Percentiles rank a stretch among this genome's conserved stretches.
Evolutionary conservation across 2,329 filamentous ascomycete species (phyloP).

Genomic region (Neonectria faginata): DNA sequence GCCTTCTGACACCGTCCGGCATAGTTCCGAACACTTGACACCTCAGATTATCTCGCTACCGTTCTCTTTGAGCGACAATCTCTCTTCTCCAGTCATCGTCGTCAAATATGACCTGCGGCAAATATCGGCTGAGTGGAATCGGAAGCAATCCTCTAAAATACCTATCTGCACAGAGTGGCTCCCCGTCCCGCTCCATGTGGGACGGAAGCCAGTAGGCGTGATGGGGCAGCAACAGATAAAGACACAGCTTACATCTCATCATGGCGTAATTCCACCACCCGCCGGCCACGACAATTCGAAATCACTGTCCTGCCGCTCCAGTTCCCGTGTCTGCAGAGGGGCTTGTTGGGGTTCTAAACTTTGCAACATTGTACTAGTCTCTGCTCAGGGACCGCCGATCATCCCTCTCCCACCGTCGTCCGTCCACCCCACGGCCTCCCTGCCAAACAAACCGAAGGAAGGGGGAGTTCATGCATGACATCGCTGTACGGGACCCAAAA

Average conservation of each 20-base stretch:
- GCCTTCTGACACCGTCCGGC: slow-evolving; percentile 1
- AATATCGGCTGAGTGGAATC: slow-evolving; percentile 25
- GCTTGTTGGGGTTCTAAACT: slow-evolving; percentile 15
- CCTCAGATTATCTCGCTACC: slow-evolving; percentile 13
- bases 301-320: slow-evolving; percentile 15
- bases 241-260: slow-evolving; percentile 27
- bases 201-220: slow-evolving; percentile 32
- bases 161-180: slow-evolving; percentile 42
- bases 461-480: slow-evolving; percentile 46
- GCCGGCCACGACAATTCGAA: slow-evolving; percentile 7
- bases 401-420: slow-evolving; percentile 4
- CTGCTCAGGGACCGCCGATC: slow-evolving; percentile 13
- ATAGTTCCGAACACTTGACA: slow-evolving; percentile 1
- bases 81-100: slow-evolving; percentile 9
- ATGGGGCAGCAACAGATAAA: slow-evolving; percentile 44
- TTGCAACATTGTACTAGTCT: slow-evolving; percentile 10
- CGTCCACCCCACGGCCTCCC: slow-evolving; percentile 17
- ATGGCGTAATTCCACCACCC: slow-evolving; percentile 26
- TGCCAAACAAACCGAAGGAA: slow-evolving; percentile 17
- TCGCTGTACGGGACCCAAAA: slow-evolving; percentile 33
- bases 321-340: slow-evolving; percentile 16
- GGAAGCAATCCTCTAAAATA: slow-evolving; percentile 24
- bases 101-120: slow-evolving; percentile 14
- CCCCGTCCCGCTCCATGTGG: slow-evolving; percentile 40
- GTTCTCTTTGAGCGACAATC: slow-evolving; percentile 21